Evolutionary conservation across 306 rosid genomes (phyloP), one percentile per base, ranked within the genome.

Genomic region (Casuarina glauca): DNA sequence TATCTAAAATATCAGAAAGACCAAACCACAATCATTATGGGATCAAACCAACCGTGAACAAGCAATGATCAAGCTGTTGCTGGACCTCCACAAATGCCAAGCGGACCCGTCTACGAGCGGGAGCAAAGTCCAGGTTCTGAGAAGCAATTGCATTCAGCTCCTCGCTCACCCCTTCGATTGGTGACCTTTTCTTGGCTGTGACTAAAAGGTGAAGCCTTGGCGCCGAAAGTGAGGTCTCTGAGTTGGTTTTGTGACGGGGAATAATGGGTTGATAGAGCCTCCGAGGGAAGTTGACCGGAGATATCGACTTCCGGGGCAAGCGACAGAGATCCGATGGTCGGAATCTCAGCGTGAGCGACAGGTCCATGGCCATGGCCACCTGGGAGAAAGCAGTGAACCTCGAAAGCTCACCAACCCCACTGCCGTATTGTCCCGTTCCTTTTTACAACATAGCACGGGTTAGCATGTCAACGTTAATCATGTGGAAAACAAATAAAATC

Each of bases 81-180:
- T 93, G 97, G 26, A 86, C 71, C 19, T 86, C 87, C 42, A 74
- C 6, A 36, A 93, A 93, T 76, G 93, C 93, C 3, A 74, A 75
- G 12, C 91, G 93, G 41, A 87, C 93, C 76, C 79, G 86, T 74
- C 96, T 88, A 2, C 93, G 82, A 63, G 93, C 80, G 35, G 86
- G 83, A 7, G 91, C 91, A 35, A 84, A 83, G 72, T 92, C 97
- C 55, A 92, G 87, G 76, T 89, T 92, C 60, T 73, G 85, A n/a
- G 76, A 71, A 76, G 92, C 93, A 15, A 90, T 58, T 62, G 83
- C 84, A 11, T 86, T 89, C 79, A 89, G 76, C 76, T 90, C 93
- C 8, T 85, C 77, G 11, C 86, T 82, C 2, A 90, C 53, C 3
- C 88, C 93, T 53, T 90, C 91, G 20, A 89, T 79, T 3, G 90